Base-by-base conservation (phyloP, 192 early-diverging fungal genomes). In the Neocallimastix lanati region DNA sequence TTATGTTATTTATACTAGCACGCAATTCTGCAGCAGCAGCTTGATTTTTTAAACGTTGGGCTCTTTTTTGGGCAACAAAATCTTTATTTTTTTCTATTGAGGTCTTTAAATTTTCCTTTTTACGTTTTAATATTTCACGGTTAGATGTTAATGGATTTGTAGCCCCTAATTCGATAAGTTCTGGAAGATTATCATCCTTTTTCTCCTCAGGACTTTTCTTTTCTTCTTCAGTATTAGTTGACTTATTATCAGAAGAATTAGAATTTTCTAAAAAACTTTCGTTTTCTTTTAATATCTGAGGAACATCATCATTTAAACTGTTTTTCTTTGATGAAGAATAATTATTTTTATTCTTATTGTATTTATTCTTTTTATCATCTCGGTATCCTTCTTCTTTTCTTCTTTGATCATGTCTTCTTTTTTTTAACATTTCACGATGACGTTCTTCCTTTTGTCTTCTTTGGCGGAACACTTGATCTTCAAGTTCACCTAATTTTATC, bases 401-500 rank as follows among this genome's bases (percentile, higher is more conserved):
- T 79, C 83, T 25, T 83, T 80, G 78, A 76, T 25, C 78, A 81
- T 76, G 37, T 87, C 83, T 38, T 88, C 86, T 36, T 29, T 25
- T 30, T 29, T 82, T 78, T 33, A 37, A 7, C 78, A 86, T 86
- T n/a, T 82, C 80, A 27, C 79, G 58, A 29, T 85, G 27, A 82
- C 79, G 83, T 30, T 88, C 84, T 29, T 78, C 79, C 29, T 90
- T 85, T 4, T 83, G 84, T 13, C 80, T 67, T 38, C 82, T 80
- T 29, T 91, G 87, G 78, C 85, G 84, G 82, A 98, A 97, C 13
- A 91, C 90, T 58, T 91, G 83, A 76, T 92, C 90, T 82, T 99
- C 97, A 79, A 92, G 86, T 78, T 90, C 91, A n/a, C 91, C 96
- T 37, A 99, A 85, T 77, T 92, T 88, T 21, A 90, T 87, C 82